A percentile compares a stretch with the other conserved stretches of the same genome.
phyloP scores from a whole-genome alignment of 2,329 filamentous ascomycete species.

The Lachnellula occidentalis region DNA sequence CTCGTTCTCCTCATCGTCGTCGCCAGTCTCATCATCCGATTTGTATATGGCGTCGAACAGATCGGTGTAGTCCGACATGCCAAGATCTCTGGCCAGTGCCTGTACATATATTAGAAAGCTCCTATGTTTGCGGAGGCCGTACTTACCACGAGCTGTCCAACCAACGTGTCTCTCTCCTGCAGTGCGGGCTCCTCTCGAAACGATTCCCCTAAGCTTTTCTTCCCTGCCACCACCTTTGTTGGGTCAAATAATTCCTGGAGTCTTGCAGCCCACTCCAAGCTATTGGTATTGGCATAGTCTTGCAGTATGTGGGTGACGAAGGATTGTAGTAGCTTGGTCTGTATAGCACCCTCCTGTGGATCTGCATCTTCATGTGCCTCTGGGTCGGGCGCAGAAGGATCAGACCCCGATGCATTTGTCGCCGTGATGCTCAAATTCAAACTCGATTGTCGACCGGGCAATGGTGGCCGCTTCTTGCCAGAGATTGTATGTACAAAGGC shows the following conservation, averaged over 20 bases:
- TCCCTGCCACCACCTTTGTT: constrained; percentile 55
- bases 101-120: constrained; percentile 15
- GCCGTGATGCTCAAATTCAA: constrained; percentile 38
- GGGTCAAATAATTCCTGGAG: constrained; percentile 66
- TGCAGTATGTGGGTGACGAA: constrained; percentile 76
- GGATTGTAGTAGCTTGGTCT: constrained; percentile 61
- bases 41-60: constrained; percentile 41
- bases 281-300: constrained; percentile 60
- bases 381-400: constrained; percentile 53
- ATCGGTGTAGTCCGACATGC: constrained; percentile 40
- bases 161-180: constrained; percentile 56
- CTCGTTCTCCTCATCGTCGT: constrained; percentile 35
- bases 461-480: constrained; percentile 57
- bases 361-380: constrained; percentile 48
- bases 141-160: constrained; percentile 67
- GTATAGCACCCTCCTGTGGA: constrained; percentile 54
- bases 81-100: constrained; percentile 51
- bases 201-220: constrained; percentile 54
- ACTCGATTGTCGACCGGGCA: constrained; percentile 55
- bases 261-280: constrained; percentile 56
- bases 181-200: constrained; percentile 60
- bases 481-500: constrained; percentile 66
- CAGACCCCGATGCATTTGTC: constrained; percentile 42
- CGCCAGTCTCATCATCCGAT: constrained; percentile 37
- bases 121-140: constrained; percentile 5